phyloP scores from a whole-genome alignment of 306 rosid species.

The Cicer chorassanicum region DNA sequence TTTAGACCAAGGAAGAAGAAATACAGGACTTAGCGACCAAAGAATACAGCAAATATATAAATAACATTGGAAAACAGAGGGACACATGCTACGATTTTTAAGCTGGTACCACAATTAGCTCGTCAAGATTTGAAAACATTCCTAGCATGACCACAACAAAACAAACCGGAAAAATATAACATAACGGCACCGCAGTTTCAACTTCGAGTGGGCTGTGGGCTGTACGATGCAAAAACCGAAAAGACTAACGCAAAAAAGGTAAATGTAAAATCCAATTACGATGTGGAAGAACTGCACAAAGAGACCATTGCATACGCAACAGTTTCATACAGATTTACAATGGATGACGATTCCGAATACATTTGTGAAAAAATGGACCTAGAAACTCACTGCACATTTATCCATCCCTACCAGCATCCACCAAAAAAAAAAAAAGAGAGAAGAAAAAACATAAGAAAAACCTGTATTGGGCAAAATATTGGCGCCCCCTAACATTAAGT shows the following conservation, averaged over 20 bases:
- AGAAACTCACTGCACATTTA: constrained; percentile 40
- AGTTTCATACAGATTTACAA: constrained; percentile 54
- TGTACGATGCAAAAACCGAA: background rate
- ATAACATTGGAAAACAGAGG: background rate
- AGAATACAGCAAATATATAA: background rate
- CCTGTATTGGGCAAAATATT: constrained; percentile 52
- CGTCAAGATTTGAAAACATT: background rate
- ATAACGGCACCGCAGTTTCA: background rate
- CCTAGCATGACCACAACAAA: background rate
- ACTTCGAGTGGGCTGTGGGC: background rate
- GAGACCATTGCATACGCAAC: constrained; percentile 36
- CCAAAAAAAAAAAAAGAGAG: constrained; percentile 15
- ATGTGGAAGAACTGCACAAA: constrained; percentile 6
- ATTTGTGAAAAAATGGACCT: constrained; percentile 50
- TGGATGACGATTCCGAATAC: constrained; percentile 48
- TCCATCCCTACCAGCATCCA: constrained; percentile 46
- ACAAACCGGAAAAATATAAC: background rate
- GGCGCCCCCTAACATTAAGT: constrained; percentile 54
- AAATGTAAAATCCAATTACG: constrained; percentile 5
- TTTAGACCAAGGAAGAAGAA: background rate
- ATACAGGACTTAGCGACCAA: background rate
- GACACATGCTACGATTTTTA: background rate
- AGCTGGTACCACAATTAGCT: background rate
- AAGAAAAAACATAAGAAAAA: constrained; percentile 6
- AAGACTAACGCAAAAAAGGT: background rate